Base-by-base conservation (phyloP, 768 basidiomycete species). In the Amanita subjunquillea region DNA sequence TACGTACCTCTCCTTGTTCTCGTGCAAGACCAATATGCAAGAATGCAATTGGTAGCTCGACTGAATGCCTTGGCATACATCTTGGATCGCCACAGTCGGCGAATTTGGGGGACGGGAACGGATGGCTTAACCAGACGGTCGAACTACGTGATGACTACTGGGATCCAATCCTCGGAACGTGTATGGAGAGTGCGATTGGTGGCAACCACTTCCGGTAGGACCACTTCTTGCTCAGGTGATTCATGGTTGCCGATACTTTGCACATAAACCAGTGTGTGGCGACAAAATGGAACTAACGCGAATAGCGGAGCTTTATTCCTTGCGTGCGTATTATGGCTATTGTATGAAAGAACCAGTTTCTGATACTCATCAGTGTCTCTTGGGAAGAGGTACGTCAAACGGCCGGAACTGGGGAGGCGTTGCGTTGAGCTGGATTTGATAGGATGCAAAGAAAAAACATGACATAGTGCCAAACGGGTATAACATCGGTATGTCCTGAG, bases 61-160 rank as follows among this genome's bases (percentile, higher is more conserved):
- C 58, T n/a, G 84, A 91, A 66, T 91, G 86, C 59, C 67, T 91
- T 6, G 90, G 87, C 0, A 79, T 88, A 47, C 81, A 83, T 58
- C 60, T 77, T 3, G 87, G 88, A 1, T 70, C 66, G 27, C 73
- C 76, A 17, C 91, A 92, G 60, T 69, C 67, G 3, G 89, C 87
- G 0, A 76, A 90, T 59, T 71, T 92, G 2, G 91, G 91, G 0
- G 91, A 94, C 57, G 89, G 90, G 0, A 67, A 82, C 56, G 89
- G 87, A 2, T 72, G 53, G n/a, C 64, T 66, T 22, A 72, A 72
- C 43, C 70, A 80, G 68, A 75, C 62, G 57, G 75, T 84, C 13
- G 79, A 85, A 63, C 75, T 91, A 34, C 77, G 91, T 42, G 83
- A 82, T 70, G 82, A 91, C 60, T 94, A 78, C 60, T 81, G 80